Evolutionary conservation across 2,329 filamentous ascomycete species (phyloP).

Genomic region (Atkinsonella hypoxylon): DNA sequence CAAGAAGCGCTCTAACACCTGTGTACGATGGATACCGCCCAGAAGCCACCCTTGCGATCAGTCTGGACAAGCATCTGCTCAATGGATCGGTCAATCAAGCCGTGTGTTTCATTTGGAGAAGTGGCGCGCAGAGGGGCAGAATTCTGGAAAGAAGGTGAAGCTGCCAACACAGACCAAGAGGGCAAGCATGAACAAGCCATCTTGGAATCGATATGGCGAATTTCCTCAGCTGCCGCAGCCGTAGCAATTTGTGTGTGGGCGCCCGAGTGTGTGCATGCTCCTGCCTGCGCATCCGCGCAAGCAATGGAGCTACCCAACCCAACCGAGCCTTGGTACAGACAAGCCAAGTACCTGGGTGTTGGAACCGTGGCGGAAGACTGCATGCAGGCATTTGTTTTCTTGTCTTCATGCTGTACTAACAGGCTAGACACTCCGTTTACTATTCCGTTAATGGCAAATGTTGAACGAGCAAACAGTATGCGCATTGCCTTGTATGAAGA

Average conservation of each 20-base stretch:
- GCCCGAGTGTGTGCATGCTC: background rate
- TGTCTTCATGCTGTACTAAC: background rate
- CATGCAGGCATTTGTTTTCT: conserved; percentile 1
- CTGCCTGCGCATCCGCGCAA: background rate
- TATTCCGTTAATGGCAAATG: background rate
- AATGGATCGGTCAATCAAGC: background rate
- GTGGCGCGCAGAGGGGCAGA: background rate
- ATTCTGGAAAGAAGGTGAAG: conserved; percentile 1
- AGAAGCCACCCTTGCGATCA: background rate
- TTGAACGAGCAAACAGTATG: background rate
- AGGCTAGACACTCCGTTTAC: background rate
- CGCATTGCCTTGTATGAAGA: background rate
- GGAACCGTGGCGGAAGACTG: background rate
- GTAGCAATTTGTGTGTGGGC: no score
- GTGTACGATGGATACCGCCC: background rate
- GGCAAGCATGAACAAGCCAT: background rate
- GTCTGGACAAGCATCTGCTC: background rate
- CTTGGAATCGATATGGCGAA: background rate
- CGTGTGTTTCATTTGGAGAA: background rate
- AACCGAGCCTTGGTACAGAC: background rate
- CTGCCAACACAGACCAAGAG: background rate
- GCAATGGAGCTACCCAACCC: background rate
- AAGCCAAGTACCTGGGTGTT: background rate
- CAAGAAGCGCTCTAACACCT: background rate
- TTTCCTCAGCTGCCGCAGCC: background rate